Evolutionary conservation across 805 yeast species (phyloP).

Genomic region (Wickerhamomyces subpelliculosus): DNA sequence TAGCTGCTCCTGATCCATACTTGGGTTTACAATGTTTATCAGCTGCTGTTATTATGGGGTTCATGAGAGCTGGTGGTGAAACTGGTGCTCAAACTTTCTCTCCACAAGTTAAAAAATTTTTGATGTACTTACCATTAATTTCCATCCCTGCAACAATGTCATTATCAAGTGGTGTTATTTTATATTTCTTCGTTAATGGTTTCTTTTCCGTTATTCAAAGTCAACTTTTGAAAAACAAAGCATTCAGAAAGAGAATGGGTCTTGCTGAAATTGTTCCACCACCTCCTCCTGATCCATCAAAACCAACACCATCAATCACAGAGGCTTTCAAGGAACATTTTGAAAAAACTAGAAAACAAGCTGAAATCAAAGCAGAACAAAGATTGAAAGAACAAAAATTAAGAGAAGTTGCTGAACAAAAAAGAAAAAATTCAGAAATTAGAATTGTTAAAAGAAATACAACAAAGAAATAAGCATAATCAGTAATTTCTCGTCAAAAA

Average conservation of each 20-base stretch:
- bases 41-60: slow-evolving; percentile 66
- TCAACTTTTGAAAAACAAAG: slow-evolving; percentile 48
- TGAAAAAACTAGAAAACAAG: slow-evolving; percentile 32
- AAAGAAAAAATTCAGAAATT: slow-evolving; percentile 20
- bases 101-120: slow-evolving; percentile 59
- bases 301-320: slow-evolving; percentile 28
- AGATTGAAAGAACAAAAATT: slow-evolving; percentile 27
- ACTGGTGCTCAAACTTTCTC: slow-evolving; percentile 69
- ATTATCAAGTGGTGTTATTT: slow-evolving; percentile 76
- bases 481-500: too few species aligned
- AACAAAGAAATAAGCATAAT: too few species aligned
- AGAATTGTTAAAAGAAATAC: slow-evolving; percentile 20
- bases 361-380: slow-evolving; percentile 30
- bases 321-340: slow-evolving; percentile 32
- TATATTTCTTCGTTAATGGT: slow-evolving; percentile 82
- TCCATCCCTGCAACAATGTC: slow-evolving; percentile 88
- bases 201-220: slow-evolving; percentile 69
- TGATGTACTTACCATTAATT: slow-evolving; percentile 68
- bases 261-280: slow-evolving; percentile 59
- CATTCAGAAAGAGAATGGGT: slow-evolving; percentile 49
- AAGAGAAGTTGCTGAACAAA: slow-evolving; percentile 24
- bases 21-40: slow-evolving; percentile 80
- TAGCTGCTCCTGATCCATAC: slow-evolving; percentile 84
- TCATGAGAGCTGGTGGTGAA: slow-evolving; percentile 85
- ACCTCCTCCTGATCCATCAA: slow-evolving; percentile 27